Percentiles rank a stretch among this genome's conserved stretches.
These are phyloP conservation scores for Neckera pumila DNA, from an alignment of 225 moss, liverwort and hornwort species.

Conservation along the genomic window DNA sequence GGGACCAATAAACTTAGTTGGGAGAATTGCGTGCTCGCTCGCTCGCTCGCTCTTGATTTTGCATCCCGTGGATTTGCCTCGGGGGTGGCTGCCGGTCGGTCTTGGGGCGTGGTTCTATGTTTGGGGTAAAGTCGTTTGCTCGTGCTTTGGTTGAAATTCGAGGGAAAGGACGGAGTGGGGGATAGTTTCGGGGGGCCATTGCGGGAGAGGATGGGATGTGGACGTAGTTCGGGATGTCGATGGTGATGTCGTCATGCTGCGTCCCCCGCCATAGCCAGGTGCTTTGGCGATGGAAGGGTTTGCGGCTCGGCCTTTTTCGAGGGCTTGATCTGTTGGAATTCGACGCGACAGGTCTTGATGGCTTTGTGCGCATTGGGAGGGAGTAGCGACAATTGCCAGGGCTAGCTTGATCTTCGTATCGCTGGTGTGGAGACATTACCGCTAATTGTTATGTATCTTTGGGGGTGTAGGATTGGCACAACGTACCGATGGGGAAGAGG, in stretches of 20 bases:
- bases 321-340: slow-evolving; percentile 1
- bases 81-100: not conserved
- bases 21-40: not conserved
- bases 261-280: slow-evolving; percentile 4
- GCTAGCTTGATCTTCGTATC: not conserved
- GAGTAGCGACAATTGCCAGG: not conserved
- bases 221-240: not conserved
- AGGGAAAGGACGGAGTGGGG: not conserved
- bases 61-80: not conserved
- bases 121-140: not conserved
- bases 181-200: not conserved
- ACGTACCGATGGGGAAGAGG: slow-evolving; percentile 18
- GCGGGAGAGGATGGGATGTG: slow-evolving; percentile 1
- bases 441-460: not conserved
- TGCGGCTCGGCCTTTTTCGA: not conserved
- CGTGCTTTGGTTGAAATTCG: not conserved
- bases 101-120: not conserved
- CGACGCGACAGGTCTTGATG: not conserved
- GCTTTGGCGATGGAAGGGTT: slow-evolving; percentile 11
- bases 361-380: not conserved
- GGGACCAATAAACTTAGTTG: not conserved
- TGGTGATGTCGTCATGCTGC: not conserved
- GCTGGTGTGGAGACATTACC: not conserved
- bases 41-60: not conserved
- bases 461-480: slow-evolving; percentile 12